A percentile compares a stretch with the other conserved stretches of the same genome.
These are phyloP conservation scores for Pseudocercospora macadamiae DNA, from an alignment of 2,329 filamentous ascomycete genomes.

Conservation along the genomic window DNA sequence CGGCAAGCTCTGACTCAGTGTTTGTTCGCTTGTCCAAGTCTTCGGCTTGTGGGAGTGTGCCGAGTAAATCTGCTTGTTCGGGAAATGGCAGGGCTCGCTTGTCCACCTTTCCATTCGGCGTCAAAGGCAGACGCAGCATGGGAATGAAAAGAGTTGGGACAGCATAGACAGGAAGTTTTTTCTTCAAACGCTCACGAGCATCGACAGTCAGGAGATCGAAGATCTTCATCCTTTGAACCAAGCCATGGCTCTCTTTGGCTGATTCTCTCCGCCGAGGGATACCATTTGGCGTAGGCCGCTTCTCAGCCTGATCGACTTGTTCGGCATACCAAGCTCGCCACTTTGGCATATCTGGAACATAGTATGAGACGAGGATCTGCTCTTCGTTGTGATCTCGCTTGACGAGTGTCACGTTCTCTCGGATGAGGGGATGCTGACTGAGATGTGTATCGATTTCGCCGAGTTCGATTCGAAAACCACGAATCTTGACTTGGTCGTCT, in stretches of 20 bases:
- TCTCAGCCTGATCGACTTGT: constrained; percentile 30
- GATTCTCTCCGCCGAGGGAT: constrained; percentile 30
- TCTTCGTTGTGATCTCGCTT: constrained; percentile 84
- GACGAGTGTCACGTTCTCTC: constrained; percentile 84
- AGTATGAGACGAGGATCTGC: constrained; percentile 82
- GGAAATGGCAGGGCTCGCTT: constrained; percentile 79
- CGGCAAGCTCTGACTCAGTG: constrained; percentile 69
- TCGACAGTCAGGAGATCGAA: constrained; percentile 64
- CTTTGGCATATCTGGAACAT: constrained; percentile 77
- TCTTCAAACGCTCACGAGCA: constrained; percentile 69
- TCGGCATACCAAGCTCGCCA: constrained; percentile 71
- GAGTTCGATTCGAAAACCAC: constrained; percentile 93
- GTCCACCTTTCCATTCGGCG: constrained; percentile 85
- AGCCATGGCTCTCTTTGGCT: constrained; percentile 35
- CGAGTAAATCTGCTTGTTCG: constrained; percentile 68
- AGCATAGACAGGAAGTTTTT: constrained; percentile 72
- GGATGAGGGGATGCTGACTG: constrained; percentile 71
- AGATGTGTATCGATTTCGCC: constrained; percentile 89
- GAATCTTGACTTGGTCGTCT: constrained; percentile 92
- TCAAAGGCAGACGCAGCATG: constrained; percentile 73
- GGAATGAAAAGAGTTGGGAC: constrained; percentile 75
- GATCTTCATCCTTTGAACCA: constrained; percentile 53
- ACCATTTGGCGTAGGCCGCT: constrained; percentile 23
- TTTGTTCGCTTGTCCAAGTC: constrained; percentile 54
- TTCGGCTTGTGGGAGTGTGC: constrained; percentile 51